phyloP scores from a whole-genome alignment of 2,329 filamentous ascomycete species.

The Exophiala spinifera region DNA sequence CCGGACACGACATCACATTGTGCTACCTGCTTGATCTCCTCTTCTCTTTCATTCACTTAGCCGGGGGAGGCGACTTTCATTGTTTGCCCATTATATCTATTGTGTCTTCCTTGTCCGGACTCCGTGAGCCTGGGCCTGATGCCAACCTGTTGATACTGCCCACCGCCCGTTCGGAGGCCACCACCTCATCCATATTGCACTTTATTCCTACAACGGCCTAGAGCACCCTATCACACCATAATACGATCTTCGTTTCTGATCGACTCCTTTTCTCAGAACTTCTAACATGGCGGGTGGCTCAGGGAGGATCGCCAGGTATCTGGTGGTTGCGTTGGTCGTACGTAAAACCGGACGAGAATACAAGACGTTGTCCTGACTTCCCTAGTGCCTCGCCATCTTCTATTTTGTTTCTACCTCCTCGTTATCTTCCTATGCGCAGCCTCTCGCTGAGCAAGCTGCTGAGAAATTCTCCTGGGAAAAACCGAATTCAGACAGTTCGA shows the following conservation, averaged over 20 bases:
- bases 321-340: slow-evolving; percentile 83
- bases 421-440: slow-evolving; percentile 33
- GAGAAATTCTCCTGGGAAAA: slow-evolving; percentile 23
- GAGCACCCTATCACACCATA: neutral
- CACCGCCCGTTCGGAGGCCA: neutral
- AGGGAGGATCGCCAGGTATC: slow-evolving; percentile 53
- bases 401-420: slow-evolving; percentile 75
- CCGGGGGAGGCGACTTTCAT: neutral
- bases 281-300: slow-evolving; percentile 36
- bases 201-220: neutral
- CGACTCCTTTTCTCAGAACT: too few species aligned
- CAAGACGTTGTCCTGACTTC: slow-evolving; percentile 23
- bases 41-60: neutral
- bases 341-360: slow-evolving; percentile 37
- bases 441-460: slow-evolving; percentile 24
- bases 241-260: too few species aligned
- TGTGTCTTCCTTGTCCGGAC: neutral
- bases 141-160: neutral
- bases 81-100: neutral
- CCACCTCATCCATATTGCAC: neutral
- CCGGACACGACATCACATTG: neutral
- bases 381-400: slow-evolving; percentile 64
- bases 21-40: neutral
- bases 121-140: neutral
- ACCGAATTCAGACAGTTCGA: slow-evolving; percentile 3